Evolutionary conservation across 805 yeast genomes (phyloP).

Genomic region (Lipomyces mesembrius): DNA sequence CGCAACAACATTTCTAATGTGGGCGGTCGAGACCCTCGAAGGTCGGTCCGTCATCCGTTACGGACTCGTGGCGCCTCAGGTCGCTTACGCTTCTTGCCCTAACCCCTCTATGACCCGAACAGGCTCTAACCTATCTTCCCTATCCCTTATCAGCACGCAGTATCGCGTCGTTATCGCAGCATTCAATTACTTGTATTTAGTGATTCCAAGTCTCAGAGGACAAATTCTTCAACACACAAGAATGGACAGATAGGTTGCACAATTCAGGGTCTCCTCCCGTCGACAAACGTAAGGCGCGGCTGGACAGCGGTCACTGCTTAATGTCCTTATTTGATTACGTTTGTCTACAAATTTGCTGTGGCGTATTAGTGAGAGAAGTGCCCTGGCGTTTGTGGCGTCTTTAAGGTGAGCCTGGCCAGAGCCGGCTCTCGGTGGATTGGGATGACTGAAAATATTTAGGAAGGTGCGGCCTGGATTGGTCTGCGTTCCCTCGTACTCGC

Average conservation of each 20-base stretch:
- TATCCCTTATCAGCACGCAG: neutral
- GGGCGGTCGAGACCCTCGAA: neutral
- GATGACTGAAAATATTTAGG: too few species aligned
- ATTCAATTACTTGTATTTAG: neutral
- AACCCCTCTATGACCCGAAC: neutral
- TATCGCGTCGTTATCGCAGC: neutral
- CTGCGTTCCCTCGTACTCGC: too few species aligned
- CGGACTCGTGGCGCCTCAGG: too few species aligned
- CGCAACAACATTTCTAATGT: conserved; percentile 1
- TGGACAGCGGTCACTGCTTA: neutral
- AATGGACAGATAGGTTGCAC: neutral
- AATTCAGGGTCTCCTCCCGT: neutral
- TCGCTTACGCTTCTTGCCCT: neutral
- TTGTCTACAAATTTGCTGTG: neutral
- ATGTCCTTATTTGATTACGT: neutral
- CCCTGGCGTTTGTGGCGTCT: neutral
- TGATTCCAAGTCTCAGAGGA: neutral
- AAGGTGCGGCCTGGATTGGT: too few species aligned
- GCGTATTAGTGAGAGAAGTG: neutral
- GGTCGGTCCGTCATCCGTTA: neutral
- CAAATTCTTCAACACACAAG: neutral
- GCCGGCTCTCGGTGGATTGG: too few species aligned
- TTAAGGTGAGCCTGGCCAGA: too few species aligned
- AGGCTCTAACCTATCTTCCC: neutral
- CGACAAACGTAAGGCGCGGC: neutral